Evolutionary conservation across 2,329 filamentous ascomycete species (phyloP), one percentile per base, ranked within the genome.

Genomic region (Orbilia blumenaviensis): DNA sequence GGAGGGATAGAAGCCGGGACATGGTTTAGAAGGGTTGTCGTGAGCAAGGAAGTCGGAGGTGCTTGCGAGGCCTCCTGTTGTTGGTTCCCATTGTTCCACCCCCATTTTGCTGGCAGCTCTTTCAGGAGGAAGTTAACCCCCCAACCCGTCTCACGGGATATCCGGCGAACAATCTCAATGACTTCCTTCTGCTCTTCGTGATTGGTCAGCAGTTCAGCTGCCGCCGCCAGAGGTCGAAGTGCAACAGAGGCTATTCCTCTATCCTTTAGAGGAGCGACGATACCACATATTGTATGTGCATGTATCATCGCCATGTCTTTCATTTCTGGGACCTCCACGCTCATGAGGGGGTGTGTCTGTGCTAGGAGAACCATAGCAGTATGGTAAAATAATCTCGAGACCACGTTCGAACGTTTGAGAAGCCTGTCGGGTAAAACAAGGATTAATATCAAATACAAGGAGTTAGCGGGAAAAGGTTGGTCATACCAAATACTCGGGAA

Each of bases 371-470:
- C 91, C 83, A 94, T 90, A 21, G 92, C 90, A 0, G 92, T 95
- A 81, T 97, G 94, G 81, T 96, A 97, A 82, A 97, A 93, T 7
- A 97, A 86, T 52, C 92, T 89, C 2, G 92, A 92, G 25, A 96
- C 88, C 32, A 95, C 90, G 2, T 92, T 92, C 2, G 92, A 88
- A 68, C 92, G 88, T 83, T 95, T 95, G 80, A 94, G 89, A 61
- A 96, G 86, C 92, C 72, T 44, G 8, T 16, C 25, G 36, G 18
- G 46, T 21, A 14, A 21, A 27, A 67, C n/a, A n/a, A n/a, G n/a
- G n/a, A n/a, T 44, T 32, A 63, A 38, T 25, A 72, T 27, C 23
- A 29, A 44, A 16, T 7, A 21, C 14, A 44, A 0, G 34, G 18
- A 14, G 23, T 18, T n/a, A 1, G 18, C 7, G 29, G 16, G 12